Conservation (phyloP, 345 rosid genomes). For the Linum trigynum region DNA sequence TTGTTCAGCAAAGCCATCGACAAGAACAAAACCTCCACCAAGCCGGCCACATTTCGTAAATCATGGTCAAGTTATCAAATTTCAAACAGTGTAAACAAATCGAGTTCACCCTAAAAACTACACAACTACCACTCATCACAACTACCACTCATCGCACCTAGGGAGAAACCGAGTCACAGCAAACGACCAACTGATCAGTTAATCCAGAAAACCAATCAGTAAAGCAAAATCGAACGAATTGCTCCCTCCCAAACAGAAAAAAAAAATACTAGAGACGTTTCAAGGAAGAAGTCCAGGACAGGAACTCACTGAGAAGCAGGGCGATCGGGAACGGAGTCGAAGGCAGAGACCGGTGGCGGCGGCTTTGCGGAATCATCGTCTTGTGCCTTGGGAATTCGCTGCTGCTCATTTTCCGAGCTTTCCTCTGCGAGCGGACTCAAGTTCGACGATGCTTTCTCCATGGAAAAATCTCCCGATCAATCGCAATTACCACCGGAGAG, state of each 20-base stretch:
- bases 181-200: too few relatives aligned
- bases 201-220: not conserved
- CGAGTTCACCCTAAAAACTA: too few relatives aligned
- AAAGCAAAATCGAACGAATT: not conserved
- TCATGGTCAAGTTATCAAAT: too few relatives aligned
- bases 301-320: slow-evolving; percentile 8
- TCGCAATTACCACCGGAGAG: not conserved
- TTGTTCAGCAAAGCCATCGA: too few relatives aligned
- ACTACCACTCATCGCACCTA: too few relatives aligned
- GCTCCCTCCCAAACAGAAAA: not conserved
- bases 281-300: not conserved
- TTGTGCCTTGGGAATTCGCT: not conserved
- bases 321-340: slow-evolving; percentile 8
- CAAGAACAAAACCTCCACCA: too few relatives aligned
- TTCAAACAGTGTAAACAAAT: too few relatives aligned
- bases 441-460: slow-evolving; percentile 2
- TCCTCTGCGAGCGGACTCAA: slow-evolving; percentile 3
- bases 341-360: not conserved
- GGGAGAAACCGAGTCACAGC: too few relatives aligned
- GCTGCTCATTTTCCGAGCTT: not conserved
- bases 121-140: too few relatives aligned
- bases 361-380: not conserved
- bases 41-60: too few relatives aligned
- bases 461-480: not conserved
- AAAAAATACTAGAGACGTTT: not conserved